Conservation (phyloP, 1,139 yeast genomes). For the Yamadazyma triangularis region DNA sequence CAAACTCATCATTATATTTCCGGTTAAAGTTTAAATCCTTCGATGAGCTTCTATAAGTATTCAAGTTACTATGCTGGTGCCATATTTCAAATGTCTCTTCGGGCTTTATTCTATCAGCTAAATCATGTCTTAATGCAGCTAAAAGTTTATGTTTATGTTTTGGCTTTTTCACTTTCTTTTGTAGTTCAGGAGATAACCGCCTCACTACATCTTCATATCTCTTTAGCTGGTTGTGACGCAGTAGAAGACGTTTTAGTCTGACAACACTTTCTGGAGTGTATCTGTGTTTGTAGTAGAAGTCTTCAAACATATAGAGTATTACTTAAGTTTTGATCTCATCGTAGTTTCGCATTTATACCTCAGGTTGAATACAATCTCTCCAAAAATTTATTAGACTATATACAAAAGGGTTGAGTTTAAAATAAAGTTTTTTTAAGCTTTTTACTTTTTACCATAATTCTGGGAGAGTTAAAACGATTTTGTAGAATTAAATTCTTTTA, state of each 20-base stretch:
- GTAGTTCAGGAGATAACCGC: background rate
- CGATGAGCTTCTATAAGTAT: conserved; percentile 9
- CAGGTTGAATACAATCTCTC: no score
- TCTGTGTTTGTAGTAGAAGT: no score
- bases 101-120: conserved; percentile 12
- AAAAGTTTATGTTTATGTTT: background rate
- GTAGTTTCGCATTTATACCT: no score
- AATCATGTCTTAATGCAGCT: conserved; percentile 3
- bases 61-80: conserved; percentile 21
- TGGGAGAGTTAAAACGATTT: no score
- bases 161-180: no score
- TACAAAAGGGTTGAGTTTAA: no score
- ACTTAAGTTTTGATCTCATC: no score
- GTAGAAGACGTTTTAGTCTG: background rate
- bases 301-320: no score
- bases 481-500: background rate
- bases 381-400: no score
- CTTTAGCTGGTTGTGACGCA: background rate
- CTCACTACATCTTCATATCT: background rate
- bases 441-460: no score
- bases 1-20: conserved; percentile 5
- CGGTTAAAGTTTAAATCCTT: conserved; percentile 5
- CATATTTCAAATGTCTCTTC: conserved; percentile 36
- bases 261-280: no score
- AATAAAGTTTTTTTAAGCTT: no score